A percentile compares a stretch with the other conserved stretches of the same genome.
Conservation (phyloP, 352 stramenopile species). For the Blastocystis hominis region DNA sequence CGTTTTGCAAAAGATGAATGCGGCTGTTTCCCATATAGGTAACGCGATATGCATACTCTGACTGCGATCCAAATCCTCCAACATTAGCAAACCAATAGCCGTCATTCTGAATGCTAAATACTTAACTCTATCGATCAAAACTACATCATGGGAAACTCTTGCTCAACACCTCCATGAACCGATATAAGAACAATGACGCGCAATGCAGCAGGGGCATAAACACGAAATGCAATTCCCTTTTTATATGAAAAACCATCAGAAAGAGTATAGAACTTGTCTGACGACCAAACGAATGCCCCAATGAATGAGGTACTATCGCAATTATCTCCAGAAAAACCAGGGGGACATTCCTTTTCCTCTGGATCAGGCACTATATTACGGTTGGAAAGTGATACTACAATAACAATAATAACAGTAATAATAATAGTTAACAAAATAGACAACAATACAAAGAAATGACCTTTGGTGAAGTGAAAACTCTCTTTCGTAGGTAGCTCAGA, state of each 20-base stretch:
- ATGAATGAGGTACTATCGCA: slow-evolving; percentile 5
- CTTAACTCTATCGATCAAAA: neutral
- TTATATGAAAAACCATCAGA: neutral
- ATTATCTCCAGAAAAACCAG: neutral
- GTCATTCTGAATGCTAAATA: neutral
- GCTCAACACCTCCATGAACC: neutral
- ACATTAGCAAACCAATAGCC: slow-evolving; percentile 37
- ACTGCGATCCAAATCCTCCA: neutral
- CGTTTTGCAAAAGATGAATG: slow-evolving; percentile 36
- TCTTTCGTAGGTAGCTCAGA: neutral
- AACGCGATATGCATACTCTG: slow-evolving; percentile 15
- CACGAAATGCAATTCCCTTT: slow-evolving; percentile 19
- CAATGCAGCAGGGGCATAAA: neutral
- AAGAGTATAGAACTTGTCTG: neutral
- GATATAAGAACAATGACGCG: neutral
- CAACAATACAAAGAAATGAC: neutral
- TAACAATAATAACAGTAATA: neutral
- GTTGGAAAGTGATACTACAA: neutral
- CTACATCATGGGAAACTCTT: slow-evolving; percentile 32
- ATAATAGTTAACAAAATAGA: neutral
- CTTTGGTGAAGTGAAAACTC: neutral
- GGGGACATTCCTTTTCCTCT: neutral
- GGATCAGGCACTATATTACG: neutral
- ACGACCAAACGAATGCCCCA: neutral
- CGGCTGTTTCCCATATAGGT: neutral